phyloP scores from a whole-genome alignment of 768 basidiomycete genomes.

The Tulasnella sp. region DNA sequence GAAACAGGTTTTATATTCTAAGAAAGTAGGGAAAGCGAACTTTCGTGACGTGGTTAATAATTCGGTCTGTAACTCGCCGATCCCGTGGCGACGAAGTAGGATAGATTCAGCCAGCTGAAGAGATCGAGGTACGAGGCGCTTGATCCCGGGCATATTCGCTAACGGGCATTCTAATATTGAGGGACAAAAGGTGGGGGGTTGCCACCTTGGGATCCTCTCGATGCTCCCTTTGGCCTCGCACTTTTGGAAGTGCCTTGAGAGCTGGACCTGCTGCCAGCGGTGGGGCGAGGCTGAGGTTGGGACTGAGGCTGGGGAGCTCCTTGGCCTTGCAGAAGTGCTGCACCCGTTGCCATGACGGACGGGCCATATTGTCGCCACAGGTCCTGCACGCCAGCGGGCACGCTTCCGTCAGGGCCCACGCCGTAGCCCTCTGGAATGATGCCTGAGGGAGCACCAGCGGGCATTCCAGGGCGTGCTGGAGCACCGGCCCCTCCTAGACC shows the following conservation, averaged over 20 bases:
- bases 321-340: neutral
- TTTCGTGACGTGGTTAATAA: neutral
- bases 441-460: neutral
- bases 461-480: constrained; percentile 12
- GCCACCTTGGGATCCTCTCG: neutral
- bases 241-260: neutral
- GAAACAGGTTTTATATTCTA: neutral
- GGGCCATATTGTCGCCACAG: constrained; percentile 84
- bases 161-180: neutral
- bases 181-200: neutral
- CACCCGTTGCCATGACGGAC: constrained; percentile 51
- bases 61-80: neutral
- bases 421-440: neutral
- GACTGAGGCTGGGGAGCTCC: neutral
- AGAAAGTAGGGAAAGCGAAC: neutral
- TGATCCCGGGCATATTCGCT: neutral
- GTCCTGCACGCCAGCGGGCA: constrained; percentile 61
- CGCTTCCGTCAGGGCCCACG: constrained; percentile 31
- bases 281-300: neutral
- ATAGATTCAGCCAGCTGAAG: neutral
- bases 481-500: constrained; percentile 16
- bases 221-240: neutral
- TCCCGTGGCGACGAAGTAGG: neutral
- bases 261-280: neutral
- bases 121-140: neutral